phyloP scores from a whole-genome alignment of 768 basidiomycete genomes.

The Mycena epipterygia region DNA sequence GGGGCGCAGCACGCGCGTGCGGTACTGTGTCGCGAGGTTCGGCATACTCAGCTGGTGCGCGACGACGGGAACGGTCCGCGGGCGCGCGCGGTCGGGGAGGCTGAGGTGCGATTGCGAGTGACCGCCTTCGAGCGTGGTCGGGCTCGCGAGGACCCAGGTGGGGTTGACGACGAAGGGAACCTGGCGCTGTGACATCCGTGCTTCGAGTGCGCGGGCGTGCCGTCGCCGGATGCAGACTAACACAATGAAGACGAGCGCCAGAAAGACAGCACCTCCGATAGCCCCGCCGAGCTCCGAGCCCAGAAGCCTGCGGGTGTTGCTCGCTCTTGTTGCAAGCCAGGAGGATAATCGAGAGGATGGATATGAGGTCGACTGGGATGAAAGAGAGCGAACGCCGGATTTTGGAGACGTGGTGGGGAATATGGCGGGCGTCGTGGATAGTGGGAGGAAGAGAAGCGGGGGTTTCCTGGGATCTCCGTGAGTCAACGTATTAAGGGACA shows the following conservation, averaged over 20 bases:
- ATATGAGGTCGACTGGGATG: neutral
- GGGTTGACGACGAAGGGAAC: conserved; percentile 33
- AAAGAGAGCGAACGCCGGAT: neutral
- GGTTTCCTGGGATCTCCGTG: neutral
- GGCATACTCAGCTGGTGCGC: conserved; percentile 29
- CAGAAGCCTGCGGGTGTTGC: neutral
- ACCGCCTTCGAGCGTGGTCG: conserved; percentile 10
- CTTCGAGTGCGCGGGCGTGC: neutral
- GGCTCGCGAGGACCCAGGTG: conserved; percentile 26
- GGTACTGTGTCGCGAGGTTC: conserved; percentile 21
- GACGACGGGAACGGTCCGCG: conserved; percentile 16
- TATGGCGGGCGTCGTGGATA: neutral
- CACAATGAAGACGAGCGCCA: conserved; percentile 1
- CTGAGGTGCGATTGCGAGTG: conserved; percentile 26
- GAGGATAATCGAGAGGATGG: neutral
- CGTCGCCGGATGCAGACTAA: conserved; percentile 14
- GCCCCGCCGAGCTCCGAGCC: conserved; percentile 30
- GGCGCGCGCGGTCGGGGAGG: conserved; percentile 32
- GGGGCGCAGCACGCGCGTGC: conserved; percentile 22
- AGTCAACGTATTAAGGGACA: conserved; percentile 7
- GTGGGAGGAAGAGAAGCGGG: neutral
- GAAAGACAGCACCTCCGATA: conserved; percentile 20
- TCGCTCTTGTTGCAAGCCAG: neutral
- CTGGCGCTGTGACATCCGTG: conserved; percentile 17
- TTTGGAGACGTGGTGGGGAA: conserved; percentile 23